Base-by-base conservation (phyloP, 2,329 filamentous ascomycete species). In the Capronia epimyces region DNA sequence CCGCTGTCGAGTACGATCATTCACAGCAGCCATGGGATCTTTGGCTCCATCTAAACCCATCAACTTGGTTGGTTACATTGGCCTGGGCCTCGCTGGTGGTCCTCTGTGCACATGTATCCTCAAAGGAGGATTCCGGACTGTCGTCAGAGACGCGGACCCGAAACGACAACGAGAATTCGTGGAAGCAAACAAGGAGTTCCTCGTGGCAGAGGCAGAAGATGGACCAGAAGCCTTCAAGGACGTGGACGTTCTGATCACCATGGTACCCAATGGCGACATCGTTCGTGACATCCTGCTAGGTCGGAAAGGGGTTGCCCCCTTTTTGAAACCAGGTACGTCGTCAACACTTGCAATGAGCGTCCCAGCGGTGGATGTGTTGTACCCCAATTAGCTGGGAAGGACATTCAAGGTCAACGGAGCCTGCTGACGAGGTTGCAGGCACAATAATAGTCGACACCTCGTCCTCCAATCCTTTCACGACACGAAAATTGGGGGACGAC, bases 181-280 rank as follows among this genome's bases (percentile, higher is more conserved):
- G 13, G 58, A 62, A 48, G 16, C 24, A 27, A 27, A 27, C 24
- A 27, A 27, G 24, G 10, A 25, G 13, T 45, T 34, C 32, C 13
- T 15, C 43, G 20, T 63, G 59, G 59, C 43, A 52, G 10, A 64
- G 1, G 46, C 13, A 20, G 5, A 63, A 62, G 42, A 63, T 62
- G 3, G 62, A 52, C 2, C 42, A 13, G 53, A 57, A 31, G 60
- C 61, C 0, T 66, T 66, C 48, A 52, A 53, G 16, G 61, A 64
- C 15, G 63, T 60, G 46, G 62, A 65, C 42, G 53, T 64, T 3
- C 56, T 66, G 9, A 56, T 66, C 13, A 65, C 64, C 0, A 66
- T 66, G 64, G 58, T 66, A 0, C 64, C 64, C 1, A 59, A 66
- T 43, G 64, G 63, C 21, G 62, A 63, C 25, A 57, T 66, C 29